A percentile compares a stretch with the other conserved stretches of the same genome.
These are phyloP conservation scores for Pseudogymnoascus sp. DNA, from an alignment of 2,329 filamentous ascomycete species.

Conservation along the genomic window DNA sequence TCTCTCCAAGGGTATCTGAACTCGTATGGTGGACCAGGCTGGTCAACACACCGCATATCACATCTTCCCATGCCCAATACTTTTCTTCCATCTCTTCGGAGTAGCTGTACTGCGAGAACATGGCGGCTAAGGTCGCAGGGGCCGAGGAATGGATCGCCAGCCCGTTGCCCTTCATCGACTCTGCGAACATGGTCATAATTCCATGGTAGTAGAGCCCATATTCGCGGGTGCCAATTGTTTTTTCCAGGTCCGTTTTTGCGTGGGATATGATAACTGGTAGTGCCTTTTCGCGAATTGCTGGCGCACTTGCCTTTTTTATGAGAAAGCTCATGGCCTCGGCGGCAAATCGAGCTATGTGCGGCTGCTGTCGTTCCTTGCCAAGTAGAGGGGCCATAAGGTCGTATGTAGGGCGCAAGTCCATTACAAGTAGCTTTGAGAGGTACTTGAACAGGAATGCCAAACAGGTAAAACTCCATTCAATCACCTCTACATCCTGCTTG, in stretches of 20 bases:
- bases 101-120: slow-evolving; percentile 43
- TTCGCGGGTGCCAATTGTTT: slow-evolving; percentile 45
- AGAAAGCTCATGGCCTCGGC: slow-evolving; percentile 94
- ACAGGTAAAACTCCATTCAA: slow-evolving; percentile 94
- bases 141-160: slow-evolving; percentile 53
- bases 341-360: slow-evolving; percentile 83
- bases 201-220: slow-evolving; percentile 72
- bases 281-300: slow-evolving; percentile 66
- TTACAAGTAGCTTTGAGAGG: slow-evolving; percentile 75
- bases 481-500: slow-evolving; percentile 74
- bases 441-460: slow-evolving; percentile 97
- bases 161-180: slow-evolving; percentile 63
- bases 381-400: slow-evolving; percentile 76
- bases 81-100: slow-evolving; percentile 37
- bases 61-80: slow-evolving; percentile 49
- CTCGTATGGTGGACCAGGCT: slow-evolving; percentile 78
- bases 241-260: slow-evolving; percentile 60
- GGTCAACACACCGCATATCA: slow-evolving; percentile 69
- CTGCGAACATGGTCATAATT: slow-evolving; percentile 84
- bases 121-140: slow-evolving; percentile 42
- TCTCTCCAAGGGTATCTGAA: slow-evolving; percentile 61
- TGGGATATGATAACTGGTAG: slow-evolving; percentile 65
- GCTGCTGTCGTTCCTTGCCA: slow-evolving; percentile 72
- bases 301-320: slow-evolving; percentile 75
- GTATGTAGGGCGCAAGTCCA: slow-evolving; percentile 77